phyloP scores from a whole-genome alignment of 2,329 filamentous ascomycete species.

The Hypoxylon sp. region DNA sequence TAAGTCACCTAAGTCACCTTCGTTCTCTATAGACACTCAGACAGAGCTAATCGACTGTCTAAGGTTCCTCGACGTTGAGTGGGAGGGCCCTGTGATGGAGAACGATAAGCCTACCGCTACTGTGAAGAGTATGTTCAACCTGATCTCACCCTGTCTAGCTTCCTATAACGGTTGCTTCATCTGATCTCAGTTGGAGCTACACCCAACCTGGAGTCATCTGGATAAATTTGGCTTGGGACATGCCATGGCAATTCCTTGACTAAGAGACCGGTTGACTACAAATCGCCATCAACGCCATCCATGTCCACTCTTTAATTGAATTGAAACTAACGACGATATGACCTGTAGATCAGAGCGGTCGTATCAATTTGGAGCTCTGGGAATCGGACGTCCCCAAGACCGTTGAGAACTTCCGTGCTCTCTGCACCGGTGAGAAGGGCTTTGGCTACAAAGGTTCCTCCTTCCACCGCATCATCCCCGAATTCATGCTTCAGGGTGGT shows the following conservation, averaged over 20 bases:
- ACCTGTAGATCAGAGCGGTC: conserved; percentile 76
- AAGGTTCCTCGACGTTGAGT: conserved; percentile 74
- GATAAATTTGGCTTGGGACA: not conserved
- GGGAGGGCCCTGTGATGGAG: conserved; percentile 80
- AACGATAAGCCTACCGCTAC: conserved; percentile 67
- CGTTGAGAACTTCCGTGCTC: conserved; percentile 84
- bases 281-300: not conserved
- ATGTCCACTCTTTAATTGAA: not conserved
- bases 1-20: conserved; percentile 62
- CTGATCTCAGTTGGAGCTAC: not conserved
- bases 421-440: conserved; percentile 85
- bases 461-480: conserved; percentile 93
- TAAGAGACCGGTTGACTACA: conserved; percentile 18
- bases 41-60: conserved; percentile 24
- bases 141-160: conserved; percentile 22
- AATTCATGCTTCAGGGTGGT: conserved; percentile 97
- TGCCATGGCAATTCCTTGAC: not conserved
- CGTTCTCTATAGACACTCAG: not conserved
- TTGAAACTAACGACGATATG: conserved; percentile 17
- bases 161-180: not conserved
- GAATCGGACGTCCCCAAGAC: conserved; percentile 91
- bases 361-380: conserved; percentile 92
- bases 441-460: conserved; percentile 85
- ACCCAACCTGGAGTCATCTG: not conserved
- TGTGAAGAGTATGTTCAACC: conserved; percentile 70